phyloP scores from a whole-genome alignment of 257 asterid genomes.

The Parsonsia alboflavescens region DNA sequence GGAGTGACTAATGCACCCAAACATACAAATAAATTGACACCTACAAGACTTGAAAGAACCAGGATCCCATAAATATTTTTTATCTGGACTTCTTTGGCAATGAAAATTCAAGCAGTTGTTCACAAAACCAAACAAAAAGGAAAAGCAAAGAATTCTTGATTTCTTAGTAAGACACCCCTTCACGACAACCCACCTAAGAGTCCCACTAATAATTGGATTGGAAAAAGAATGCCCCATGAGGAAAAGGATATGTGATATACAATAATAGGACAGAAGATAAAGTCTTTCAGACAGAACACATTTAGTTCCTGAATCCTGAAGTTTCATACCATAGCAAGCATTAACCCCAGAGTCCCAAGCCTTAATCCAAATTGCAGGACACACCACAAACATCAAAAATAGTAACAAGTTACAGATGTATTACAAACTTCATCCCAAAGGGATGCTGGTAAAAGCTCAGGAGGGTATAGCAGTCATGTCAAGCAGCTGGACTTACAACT shows the following conservation, averaged over 20 bases:
- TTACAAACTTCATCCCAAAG: background rate
- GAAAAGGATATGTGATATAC: background rate
- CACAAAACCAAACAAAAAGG: background rate
- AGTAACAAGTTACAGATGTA: background rate
- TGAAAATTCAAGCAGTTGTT: background rate
- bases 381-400: background rate
- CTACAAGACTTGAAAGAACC: background rate
- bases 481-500: slow-evolving; percentile 58
- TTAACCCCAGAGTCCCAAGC: background rate
- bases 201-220: background rate
- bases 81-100: background rate
- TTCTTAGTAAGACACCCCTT: background rate
- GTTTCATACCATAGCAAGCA: background rate
- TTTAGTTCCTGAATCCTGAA: background rate
- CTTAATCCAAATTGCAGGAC: background rate
- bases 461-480: background rate
- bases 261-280: background rate
- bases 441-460: background rate
- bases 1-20: background rate
- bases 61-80: background rate
- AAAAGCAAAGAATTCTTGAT: background rate
- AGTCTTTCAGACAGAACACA: background rate
- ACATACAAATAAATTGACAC: background rate
- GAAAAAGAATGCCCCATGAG: background rate
- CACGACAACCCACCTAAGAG: background rate